These are phyloP conservation scores for Bolboschoenus planiculmis DNA, from an alignment of 176 grass and related monocot genomes.

Conservation along the genomic window DNA sequence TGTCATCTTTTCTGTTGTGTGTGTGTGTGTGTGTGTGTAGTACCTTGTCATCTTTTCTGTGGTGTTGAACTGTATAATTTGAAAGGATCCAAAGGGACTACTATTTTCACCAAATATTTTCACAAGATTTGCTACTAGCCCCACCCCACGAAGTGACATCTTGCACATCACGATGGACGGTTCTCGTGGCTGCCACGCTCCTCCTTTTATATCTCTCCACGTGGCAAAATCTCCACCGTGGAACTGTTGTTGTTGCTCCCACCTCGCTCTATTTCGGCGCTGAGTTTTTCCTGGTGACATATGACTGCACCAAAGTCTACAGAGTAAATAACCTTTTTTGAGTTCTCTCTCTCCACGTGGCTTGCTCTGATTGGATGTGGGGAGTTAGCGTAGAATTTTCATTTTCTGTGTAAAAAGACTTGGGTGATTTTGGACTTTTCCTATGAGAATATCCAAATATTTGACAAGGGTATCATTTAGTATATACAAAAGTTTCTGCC, in stretches of 20 bases:
- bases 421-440: no score
- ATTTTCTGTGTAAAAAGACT: no score
- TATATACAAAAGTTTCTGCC: no score
- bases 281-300: no score
- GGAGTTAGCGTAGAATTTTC: no score
- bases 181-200: neutral
- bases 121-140: neutral
- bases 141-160: conserved; percentile 1
- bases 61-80: neutral
- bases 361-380: no score
- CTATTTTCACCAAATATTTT: neutral
- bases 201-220: neutral
- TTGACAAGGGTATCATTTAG: no score
- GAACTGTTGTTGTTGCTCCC: no score
- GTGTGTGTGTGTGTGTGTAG: no score
- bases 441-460: no score
- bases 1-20: neutral
- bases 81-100: neutral
- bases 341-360: no score
- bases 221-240: neutral
- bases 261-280: neutral
- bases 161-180: conserved; percentile 14
- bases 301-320: neutral
- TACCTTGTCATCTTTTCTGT: neutral
- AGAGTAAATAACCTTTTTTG: no score